phyloP scores from a whole-genome alignment of 257 asterid genomes.

The Petunia axillaris region DNA sequence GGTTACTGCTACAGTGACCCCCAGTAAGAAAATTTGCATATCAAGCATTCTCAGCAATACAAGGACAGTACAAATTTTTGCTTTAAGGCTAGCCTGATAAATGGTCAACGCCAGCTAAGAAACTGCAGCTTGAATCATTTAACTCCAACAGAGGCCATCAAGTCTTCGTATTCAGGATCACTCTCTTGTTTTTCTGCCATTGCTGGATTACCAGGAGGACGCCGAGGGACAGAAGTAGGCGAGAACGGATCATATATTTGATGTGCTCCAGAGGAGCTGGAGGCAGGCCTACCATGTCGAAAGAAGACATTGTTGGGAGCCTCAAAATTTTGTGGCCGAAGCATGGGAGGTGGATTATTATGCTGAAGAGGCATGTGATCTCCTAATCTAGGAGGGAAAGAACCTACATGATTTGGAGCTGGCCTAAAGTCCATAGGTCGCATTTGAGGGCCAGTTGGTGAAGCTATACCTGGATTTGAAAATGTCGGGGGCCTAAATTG shows the following conservation, averaged over 20 bases:
- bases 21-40: neutral
- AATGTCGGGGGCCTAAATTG: slow-evolving; percentile 51
- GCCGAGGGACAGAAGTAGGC: slow-evolving; percentile 56
- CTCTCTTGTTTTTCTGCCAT: slow-evolving; percentile 52
- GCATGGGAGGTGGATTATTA: slow-evolving; percentile 43
- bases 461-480: slow-evolving; percentile 41
- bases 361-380: slow-evolving; percentile 59
- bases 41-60: neutral
- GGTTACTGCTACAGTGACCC: neutral
- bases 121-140: slow-evolving; percentile 41
- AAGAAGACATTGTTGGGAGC: slow-evolving; percentile 40
- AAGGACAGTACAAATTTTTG: neutral
- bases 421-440: slow-evolving; percentile 62
- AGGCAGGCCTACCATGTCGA: slow-evolving; percentile 47
- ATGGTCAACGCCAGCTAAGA: neutral
- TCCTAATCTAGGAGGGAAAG: slow-evolving; percentile 57
- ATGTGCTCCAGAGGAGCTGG: slow-evolving; percentile 50
- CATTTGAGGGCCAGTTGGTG: slow-evolving; percentile 40
- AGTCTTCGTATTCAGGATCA: slow-evolving; percentile 81
- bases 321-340: slow-evolving; percentile 48
- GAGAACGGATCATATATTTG: slow-evolving; percentile 85
- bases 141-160: slow-evolving; percentile 88
- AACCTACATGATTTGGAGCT: slow-evolving; percentile 47
- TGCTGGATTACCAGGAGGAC: slow-evolving; percentile 47
- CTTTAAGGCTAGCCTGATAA: neutral